These are phyloP conservation scores for Prunus mongolica DNA, from an alignment of 306 rosid genomes.

Conservation along the genomic window DNA sequence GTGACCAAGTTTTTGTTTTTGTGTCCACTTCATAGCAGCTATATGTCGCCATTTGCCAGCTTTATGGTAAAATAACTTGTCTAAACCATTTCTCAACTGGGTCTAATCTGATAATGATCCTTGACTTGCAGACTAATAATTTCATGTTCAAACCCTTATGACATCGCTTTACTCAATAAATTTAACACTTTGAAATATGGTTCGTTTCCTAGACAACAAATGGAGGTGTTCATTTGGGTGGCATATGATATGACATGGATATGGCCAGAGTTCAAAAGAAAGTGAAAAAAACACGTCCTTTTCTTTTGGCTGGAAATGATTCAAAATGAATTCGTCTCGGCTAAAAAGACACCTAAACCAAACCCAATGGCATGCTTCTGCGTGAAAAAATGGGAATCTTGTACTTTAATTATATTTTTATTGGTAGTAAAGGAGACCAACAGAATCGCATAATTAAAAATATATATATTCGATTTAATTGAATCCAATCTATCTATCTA, in stretches of 20 bases:
- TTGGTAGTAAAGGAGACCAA: neutral
- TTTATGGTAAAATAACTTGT: neutral
- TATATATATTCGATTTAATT: no score
- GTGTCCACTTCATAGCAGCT: neutral
- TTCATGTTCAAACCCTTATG: no score
- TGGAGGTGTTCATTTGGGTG: neutral
- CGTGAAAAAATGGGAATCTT: neutral
- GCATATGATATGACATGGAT: no score
- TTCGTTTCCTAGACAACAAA: neutral
- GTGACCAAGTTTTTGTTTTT: neutral
- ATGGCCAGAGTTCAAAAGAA: no score
- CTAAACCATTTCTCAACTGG: no score
- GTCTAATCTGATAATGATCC: accelerated
- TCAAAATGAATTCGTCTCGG: neutral
- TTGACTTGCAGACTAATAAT: accelerated
- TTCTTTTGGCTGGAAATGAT: neutral
- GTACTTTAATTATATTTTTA: neutral
- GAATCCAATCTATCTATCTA: no score
- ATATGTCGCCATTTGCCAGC: conserved; percentile 1
- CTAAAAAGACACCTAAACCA: neutral
- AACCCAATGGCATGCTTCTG: neutral
- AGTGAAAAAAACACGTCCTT: neutral
- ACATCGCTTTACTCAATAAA: neutral
- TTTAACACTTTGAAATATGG: neutral
- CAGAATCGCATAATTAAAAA: neutral